These are phyloP conservation scores for Phytophthora agathidicida DNA, from an alignment of 352 stramenopile genomes.

Conservation along the genomic window DNA sequence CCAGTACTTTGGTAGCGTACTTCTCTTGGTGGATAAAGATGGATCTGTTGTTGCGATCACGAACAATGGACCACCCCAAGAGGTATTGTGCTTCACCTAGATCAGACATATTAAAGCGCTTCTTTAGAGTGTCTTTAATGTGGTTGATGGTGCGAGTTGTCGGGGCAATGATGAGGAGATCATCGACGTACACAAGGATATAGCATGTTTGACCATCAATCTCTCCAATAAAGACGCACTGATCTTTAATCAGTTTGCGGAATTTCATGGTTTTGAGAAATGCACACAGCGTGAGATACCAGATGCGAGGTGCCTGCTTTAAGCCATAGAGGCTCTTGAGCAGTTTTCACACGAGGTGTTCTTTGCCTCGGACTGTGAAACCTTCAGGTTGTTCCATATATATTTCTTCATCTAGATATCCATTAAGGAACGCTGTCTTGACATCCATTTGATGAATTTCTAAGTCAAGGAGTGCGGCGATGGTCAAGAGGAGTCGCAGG, in stretches of 20 bases:
- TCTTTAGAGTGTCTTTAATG: no score
- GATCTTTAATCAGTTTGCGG: neutral
- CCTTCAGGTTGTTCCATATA: neutral
- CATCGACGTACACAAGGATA: constrained; percentile 24
- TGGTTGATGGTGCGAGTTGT: neutral
- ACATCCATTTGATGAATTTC: constrained; percentile 26
- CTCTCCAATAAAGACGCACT: constrained; percentile 1
- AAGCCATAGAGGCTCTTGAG: neutral
- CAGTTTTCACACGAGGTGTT: neutral
- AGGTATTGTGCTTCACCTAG: constrained; percentile 15
- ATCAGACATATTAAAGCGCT: constrained; percentile 21
- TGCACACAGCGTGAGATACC: neutral
- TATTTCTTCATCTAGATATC: neutral
- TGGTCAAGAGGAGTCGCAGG: constrained; percentile 7
- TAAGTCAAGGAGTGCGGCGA: constrained; percentile 9
- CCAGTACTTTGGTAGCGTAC: no score
- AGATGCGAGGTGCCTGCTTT: neutral
- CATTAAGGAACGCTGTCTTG: constrained; percentile 8
- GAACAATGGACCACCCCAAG: constrained; percentile 17
- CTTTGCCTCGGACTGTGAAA: neutral
- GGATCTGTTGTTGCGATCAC: constrained; percentile 10
- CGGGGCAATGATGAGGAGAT: constrained; percentile 19
- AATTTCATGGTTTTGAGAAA: neutral
- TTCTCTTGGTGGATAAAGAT: no score
- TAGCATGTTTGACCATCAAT: no score